Conservation (phyloP, 2,329 filamentous ascomycete genomes). For the Sclerotinia spermophila region DNA sequence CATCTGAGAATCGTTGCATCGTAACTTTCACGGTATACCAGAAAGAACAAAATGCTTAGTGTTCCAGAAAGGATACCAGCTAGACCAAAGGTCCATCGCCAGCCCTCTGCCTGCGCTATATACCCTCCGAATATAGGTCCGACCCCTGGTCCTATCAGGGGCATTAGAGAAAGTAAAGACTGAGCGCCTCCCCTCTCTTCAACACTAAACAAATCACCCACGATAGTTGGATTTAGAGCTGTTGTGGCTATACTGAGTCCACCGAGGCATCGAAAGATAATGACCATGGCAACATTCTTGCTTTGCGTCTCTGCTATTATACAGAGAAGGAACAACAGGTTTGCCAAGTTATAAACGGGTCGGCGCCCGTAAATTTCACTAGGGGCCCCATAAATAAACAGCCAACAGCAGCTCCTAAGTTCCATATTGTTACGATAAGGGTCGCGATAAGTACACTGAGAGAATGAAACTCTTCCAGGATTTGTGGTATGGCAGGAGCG, state of each 20-base stretch:
- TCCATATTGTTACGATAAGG: slow-evolving; percentile 5
- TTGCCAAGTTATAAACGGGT: slow-evolving; percentile 54
- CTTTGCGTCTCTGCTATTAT: slow-evolving; percentile 52
- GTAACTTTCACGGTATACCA: slow-evolving; percentile 49
- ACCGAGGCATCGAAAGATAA: slow-evolving; percentile 55
- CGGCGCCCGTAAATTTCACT: slow-evolving; percentile 59
- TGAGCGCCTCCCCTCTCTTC: background rate
- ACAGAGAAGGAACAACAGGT: slow-evolving; percentile 52
- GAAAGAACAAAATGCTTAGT: slow-evolving; percentile 43
- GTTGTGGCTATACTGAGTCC: slow-evolving; percentile 44
- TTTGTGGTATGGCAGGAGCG: slow-evolving; percentile 9
- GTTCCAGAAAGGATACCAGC: slow-evolving; percentile 43
- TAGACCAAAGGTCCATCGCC: slow-evolving; percentile 53
- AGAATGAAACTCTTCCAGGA: background rate
- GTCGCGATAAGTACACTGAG: background rate
- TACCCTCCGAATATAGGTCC: slow-evolving; percentile 42
- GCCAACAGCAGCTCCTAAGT: slow-evolving; percentile 44
- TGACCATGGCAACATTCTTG: slow-evolving; percentile 49
- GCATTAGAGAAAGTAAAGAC: slow-evolving; percentile 38
- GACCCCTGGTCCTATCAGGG: slow-evolving; percentile 56
- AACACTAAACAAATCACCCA: slow-evolving; percentile 5
- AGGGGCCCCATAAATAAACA: slow-evolving; percentile 60
- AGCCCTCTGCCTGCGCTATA: slow-evolving; percentile 44
- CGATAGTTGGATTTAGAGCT: background rate
- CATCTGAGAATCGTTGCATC: slow-evolving; percentile 44